Base-by-base conservation (phyloP, 1,284 basidiomycete genomes). In the Tranzscheliella williamsii region DNA sequence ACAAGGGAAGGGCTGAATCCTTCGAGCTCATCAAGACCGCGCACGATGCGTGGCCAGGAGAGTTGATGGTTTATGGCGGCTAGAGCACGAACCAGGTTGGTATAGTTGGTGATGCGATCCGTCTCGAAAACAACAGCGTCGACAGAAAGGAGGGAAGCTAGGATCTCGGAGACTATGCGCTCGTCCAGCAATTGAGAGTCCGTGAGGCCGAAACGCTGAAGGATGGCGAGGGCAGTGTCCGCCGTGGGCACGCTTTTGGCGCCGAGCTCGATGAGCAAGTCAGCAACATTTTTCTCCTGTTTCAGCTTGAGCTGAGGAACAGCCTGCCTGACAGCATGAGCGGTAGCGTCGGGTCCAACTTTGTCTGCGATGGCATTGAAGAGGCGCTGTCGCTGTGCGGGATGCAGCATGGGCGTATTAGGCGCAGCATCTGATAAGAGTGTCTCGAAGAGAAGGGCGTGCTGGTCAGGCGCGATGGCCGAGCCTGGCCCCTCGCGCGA, bases 391-490 rank as follows among this genome's bases (percentile, higher is more conserved):
- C 68, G 63, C 27, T 75, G 67, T 12, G 62, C 61, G 20, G 65
- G 62, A 35, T 57, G 54, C 24, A 76, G 44, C 16, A 70, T 38
- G 6, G 66, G 57, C 4, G 66, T 48, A 38, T 47, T 60, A 22
- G 56, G 53, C 6, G 51, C 35, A n/a, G 52, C 57, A 23, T 75
- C 66, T 50, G 58, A 62, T 35, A 73, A 54, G 22, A 68, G 57
- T 9, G 56, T 58, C 43, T 50, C 60, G 55, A 92, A 83, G 50
- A 92, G 81, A 76, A 89, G 88, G 43, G 86, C 82, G 79, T 91
- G 83, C 66, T 92, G 81, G 79, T 88, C 88, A 50, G 85, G 84
- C 47, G 88, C 81, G 71, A 90, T 88, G 43, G 82, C 82, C 16
- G 86, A 85, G 21, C 83, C 84, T 47, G 91, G 81, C 78, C 90